Evolutionary conservation across 1,139 yeast species (phyloP), one percentile per base, ranked within the genome.

Genomic region (Taphrina wiesneri): DNA sequence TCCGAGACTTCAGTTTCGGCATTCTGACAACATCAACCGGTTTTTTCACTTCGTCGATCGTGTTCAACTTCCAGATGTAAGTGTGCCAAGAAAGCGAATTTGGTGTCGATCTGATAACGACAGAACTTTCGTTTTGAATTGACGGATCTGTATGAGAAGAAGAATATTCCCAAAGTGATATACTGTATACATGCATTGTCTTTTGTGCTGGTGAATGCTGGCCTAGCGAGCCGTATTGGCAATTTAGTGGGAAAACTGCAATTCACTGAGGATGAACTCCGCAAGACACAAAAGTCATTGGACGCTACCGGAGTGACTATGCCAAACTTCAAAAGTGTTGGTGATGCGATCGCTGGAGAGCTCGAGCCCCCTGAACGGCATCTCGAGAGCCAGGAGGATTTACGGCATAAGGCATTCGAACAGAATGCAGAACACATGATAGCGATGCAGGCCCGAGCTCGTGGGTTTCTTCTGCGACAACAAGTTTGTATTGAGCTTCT

Each of bases 131-230:
- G 68, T 21, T 66, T 53, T 46, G 56, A 63, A 51, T 49, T 67
- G 26, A 86, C 71, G 80, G 99, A 93, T 77, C 80, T 93, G 52
- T 95, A 91, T 76, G 98, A 93, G 74, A 88, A 89, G 72, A 92
- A 91, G 73, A 90, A 93, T 73, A 84, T 92, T 25, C 98, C 99
- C 23, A 92, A 90, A 74, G 98, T 95, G 25, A 88, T 95, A 76
- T 92, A 91, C 75, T 91, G 98, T 72, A 79, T 93, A 51, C 97
- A 93, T 77, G 97, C 97, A 0, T 79, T 93, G 72, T 86, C 93
- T 54, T 89, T 83, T 76, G 86, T 85, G 77, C 81, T 86, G 71
- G 84, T 84, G 75, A 73, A 78, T 79, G 79, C 77, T 78, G 74
- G 80, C 67, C 76, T 80, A 25, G 86, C 87, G 23, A 92, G 95